phyloP scores from a whole-genome alignment of 306 rosid species.

The Lathyrus aphaca region DNA sequence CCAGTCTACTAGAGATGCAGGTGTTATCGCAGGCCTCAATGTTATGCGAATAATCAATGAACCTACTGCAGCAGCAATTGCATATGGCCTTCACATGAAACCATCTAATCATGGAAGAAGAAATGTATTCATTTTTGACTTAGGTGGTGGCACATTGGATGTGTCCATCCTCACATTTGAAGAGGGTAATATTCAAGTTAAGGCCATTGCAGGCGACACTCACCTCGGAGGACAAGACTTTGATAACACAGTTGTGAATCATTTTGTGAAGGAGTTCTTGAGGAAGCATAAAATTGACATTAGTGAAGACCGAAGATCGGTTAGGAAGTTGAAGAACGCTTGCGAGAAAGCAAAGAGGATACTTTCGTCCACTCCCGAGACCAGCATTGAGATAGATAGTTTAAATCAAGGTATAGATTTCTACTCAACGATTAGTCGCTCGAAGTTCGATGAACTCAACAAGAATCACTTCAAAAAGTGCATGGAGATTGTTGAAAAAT shows the following conservation, averaged over 20 bases:
- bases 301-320: background rate
- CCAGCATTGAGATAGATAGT: background rate
- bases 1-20: slow-evolving; percentile 33
- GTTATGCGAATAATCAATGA: slow-evolving; percentile 30
- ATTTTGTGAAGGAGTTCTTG: slow-evolving; percentile 20
- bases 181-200: slow-evolving; percentile 2
- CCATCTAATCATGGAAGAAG: background rate
- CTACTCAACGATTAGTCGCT: slow-evolving; percentile 4
- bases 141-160: slow-evolving; percentile 43
- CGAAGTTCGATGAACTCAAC: slow-evolving; percentile 35
- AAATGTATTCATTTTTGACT: slow-evolving; percentile 32
- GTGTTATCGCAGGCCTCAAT: slow-evolving; percentile 15
- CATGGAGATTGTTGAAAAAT: slow-evolving; percentile 27
- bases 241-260: background rate
- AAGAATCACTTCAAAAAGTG: background rate
- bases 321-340: slow-evolving; percentile 15
- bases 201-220: background rate
- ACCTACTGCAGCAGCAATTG: slow-evolving; percentile 40
- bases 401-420: slow-evolving; percentile 15
- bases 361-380: background rate
- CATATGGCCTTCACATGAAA: slow-evolving; percentile 15
- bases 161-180: slow-evolving; percentile 31
- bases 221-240: background rate
- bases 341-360: slow-evolving; percentile 32
- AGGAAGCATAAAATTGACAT: slow-evolving; percentile 20